phyloP scores from a whole-genome alignment of 1,139 yeast species.

The Blastobotrys buckinghamii region DNA sequence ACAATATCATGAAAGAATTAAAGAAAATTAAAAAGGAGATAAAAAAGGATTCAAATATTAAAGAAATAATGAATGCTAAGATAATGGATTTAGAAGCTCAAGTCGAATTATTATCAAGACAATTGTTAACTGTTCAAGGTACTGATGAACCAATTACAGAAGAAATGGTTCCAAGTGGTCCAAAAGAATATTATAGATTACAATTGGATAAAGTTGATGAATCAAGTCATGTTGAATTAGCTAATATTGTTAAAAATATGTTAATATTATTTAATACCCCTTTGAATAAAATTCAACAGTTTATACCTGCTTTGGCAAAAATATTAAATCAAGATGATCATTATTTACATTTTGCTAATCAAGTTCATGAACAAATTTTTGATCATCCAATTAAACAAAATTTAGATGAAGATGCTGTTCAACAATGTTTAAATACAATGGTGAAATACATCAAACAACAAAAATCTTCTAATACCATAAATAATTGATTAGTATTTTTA shows the following conservation, averaged over 20 bases:
- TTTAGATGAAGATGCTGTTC: slow-evolving; percentile 6
- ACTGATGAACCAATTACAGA: slow-evolving; percentile 9
- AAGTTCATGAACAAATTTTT: slow-evolving; percentile 9
- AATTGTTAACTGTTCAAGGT: slow-evolving; percentile 1
- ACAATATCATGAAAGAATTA: background rate
- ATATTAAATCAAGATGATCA: slow-evolving; percentile 12
- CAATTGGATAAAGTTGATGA: slow-evolving; percentile 11
- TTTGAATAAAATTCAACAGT: slow-evolving; percentile 10
- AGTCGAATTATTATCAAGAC: slow-evolving; percentile 5
- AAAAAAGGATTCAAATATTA: background rate
- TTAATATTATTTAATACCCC: slow-evolving; percentile 11
- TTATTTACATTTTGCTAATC: slow-evolving; percentile 11
- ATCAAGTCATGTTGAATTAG: slow-evolving; percentile 6
- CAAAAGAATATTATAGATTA: slow-evolving; percentile 12
- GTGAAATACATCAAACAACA: slow-evolving; percentile 1
- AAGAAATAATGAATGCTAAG: slow-evolving; percentile 3
- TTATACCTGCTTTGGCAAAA: slow-evolving; percentile 12
- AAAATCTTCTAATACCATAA: background rate
- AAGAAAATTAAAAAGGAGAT: background rate
- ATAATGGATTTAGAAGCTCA: slow-evolving; percentile 6
- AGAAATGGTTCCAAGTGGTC: slow-evolving; percentile 6
- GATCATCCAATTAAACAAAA: slow-evolving; percentile 6
- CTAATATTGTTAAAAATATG: slow-evolving; percentile 13
- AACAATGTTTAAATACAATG: slow-evolving; percentile 10
- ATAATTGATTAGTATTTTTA: background rate